Percentiles rank a stretch among this genome's conserved stretches.
Evolutionary conservation across 208 protist species (phyloP).

Genomic region (Leishmania mexicana): DNA sequence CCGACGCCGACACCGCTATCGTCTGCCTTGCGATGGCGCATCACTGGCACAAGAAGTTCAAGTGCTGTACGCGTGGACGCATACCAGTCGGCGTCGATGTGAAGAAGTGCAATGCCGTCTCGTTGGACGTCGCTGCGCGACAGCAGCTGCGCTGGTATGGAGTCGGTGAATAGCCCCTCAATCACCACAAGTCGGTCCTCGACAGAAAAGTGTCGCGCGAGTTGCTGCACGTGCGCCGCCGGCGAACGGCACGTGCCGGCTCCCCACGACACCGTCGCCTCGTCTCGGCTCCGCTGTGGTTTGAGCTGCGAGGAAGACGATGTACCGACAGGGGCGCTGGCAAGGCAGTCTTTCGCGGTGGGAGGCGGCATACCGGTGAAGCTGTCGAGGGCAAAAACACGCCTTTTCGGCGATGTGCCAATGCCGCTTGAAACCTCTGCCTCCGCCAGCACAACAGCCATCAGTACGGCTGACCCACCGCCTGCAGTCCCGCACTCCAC

Average conservation of each 20-base stretch:
- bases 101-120: conserved; percentile 55
- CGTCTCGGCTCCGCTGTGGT: background rate
- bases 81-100: conserved; percentile 87
- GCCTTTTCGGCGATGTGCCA: conserved; percentile 5
- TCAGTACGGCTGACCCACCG: conserved; percentile 65
- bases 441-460: conserved; percentile 55
- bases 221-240: conserved; percentile 36
- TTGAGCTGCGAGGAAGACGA: background rate
- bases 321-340: background rate
- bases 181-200: conserved; percentile 54
- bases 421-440: conserved; percentile 14
- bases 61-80: conserved; percentile 59
- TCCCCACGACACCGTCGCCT: conserved; percentile 50
- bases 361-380: conserved; percentile 77
- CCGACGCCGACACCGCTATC: background rate
- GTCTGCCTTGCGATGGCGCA: conserved; percentile 13
- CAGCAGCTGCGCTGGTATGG: conserved; percentile 51
- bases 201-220: conserved; percentile 67
- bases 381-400: conserved; percentile 73
- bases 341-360: conserved; percentile 31
- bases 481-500: conserved; percentile 81
- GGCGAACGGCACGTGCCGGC: conserved; percentile 64
- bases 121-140: conserved; percentile 18
- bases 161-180: conserved; percentile 52
- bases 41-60: conserved; percentile 39